These are phyloP conservation scores for Magnolia sinica DNA, from an alignment of 164 flowering plant species.

Conservation along the genomic window DNA sequence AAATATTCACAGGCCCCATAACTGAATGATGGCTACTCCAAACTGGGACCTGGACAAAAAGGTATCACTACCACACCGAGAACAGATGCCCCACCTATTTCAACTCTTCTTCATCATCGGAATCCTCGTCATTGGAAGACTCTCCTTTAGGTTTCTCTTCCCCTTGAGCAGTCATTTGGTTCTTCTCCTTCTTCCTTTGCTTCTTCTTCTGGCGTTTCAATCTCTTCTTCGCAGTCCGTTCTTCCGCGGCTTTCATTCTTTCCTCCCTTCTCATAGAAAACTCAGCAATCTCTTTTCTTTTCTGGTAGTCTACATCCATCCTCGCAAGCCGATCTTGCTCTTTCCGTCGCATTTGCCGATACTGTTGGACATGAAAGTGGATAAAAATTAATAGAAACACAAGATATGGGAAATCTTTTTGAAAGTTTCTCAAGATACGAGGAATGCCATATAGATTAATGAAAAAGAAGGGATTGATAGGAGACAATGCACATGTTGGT, in stretches of 20 bases:
- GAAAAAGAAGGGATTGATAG: not conserved
- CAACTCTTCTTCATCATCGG: conserved; percentile 40
- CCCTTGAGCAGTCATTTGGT: conserved; percentile 26
- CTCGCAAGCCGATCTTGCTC: conserved; percentile 92
- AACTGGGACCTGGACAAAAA: not conserved
- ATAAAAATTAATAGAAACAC: not conserved
- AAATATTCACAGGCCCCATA: not conserved
- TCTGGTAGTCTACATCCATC: conserved; percentile 86
- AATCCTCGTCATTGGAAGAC: conserved; percentile 48
- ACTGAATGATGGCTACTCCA: not conserved
- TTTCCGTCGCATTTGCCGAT: conserved; percentile 95
- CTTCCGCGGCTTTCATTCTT: conserved; percentile 79
- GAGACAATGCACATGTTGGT: not conserved
- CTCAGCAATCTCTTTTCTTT: conserved; percentile 67
- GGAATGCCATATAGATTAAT: no score
- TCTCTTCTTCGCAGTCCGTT: conserved; percentile 87
- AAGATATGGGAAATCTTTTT: not conserved
- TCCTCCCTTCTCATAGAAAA: conserved; percentile 75
- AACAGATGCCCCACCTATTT: not conserved
- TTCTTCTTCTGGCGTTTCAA: conserved; percentile 88
- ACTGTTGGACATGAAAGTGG: conserved; percentile 39
- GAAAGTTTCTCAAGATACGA: no score
- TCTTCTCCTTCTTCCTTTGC: conserved; percentile 64
- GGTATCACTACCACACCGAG: not conserved
- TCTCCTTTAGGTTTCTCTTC: conserved; percentile 41